Percentiles rank a stretch among this genome's conserved stretches.
These are phyloP conservation scores for Dacryopinax spathularia DNA, from an alignment of 768 basidiomycete genomes.

Conservation along the genomic window DNA sequence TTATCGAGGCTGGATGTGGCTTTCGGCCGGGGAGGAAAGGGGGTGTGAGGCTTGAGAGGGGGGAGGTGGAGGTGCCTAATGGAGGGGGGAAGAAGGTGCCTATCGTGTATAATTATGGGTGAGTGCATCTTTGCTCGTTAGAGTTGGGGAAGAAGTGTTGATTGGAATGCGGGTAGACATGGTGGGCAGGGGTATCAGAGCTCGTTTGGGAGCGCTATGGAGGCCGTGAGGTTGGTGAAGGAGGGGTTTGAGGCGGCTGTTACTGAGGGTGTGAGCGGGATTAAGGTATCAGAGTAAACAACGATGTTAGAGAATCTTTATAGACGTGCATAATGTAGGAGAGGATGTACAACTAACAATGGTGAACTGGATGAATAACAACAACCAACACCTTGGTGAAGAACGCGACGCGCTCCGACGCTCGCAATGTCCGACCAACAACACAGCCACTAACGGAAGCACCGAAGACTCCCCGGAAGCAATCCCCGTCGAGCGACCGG, in stretches of 20 bases:
- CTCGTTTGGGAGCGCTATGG: neutral
- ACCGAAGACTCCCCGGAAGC: neutral
- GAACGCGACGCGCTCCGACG: too few species aligned
- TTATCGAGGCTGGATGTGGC: slow-evolving; percentile 39
- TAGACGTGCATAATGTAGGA: neutral
- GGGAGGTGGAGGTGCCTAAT: slow-evolving; percentile 25
- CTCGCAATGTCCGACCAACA: neutral
- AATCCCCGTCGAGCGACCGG: neutral
- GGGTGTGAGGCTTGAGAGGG: slow-evolving; percentile 47
- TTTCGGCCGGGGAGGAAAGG: slow-evolving; percentile 52
- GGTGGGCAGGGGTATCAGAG: slow-evolving; percentile 1
- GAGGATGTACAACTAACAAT: neutral
- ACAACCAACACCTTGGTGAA: too few species aligned
- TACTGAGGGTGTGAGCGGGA: neutral
- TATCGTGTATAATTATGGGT: slow-evolving; percentile 54
- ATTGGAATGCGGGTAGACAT: too few species aligned
- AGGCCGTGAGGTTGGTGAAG: neutral
- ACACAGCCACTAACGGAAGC: neutral
- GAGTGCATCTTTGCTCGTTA: slow-evolving; percentile 19
- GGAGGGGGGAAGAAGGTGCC: slow-evolving; percentile 28
- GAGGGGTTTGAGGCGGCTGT: neutral
- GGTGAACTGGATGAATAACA: neutral
- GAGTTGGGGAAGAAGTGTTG: too few species aligned
- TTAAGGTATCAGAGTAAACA: neutral
- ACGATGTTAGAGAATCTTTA: neutral